Evolutionary conservation across 208 protist species (phyloP).

Genomic region (Tetramitus jugosus): DNA sequence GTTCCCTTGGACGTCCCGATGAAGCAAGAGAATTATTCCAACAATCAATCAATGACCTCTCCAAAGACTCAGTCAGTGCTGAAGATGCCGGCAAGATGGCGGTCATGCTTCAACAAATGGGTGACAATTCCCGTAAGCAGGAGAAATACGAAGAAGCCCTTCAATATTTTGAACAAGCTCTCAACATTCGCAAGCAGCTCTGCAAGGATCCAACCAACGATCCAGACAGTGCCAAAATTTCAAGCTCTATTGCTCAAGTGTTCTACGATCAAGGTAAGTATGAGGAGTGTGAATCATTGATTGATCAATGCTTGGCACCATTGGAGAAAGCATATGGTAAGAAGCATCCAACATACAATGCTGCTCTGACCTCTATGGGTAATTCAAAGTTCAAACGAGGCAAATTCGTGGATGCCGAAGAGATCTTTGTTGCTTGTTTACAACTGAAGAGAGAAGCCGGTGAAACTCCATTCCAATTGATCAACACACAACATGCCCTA

Average conservation of each 20-base stretch:
- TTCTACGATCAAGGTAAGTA: background rate
- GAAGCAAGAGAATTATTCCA: background rate
- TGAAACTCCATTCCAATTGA: background rate
- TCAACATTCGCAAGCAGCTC: background rate
- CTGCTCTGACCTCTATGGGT: background rate
- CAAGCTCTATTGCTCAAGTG: background rate
- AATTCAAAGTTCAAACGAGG: background rate
- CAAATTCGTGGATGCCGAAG: background rate
- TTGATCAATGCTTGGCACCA: background rate
- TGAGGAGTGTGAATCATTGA: background rate
- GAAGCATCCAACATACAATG: background rate
- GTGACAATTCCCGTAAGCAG: background rate
- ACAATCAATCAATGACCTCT: background rate
- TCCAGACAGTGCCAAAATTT: background rate
- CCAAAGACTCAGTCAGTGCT: background rate
- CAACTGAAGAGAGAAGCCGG: background rate
- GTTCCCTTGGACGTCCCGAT: background rate
- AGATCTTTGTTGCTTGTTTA: background rate
- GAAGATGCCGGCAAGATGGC: background rate
- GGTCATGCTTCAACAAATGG: background rate
- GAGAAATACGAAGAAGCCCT: background rate
- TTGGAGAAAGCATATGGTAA: background rate
- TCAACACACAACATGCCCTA: background rate
- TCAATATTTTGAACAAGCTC: constrained; percentile 12
- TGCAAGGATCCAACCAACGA: background rate